Percentiles rank a stretch among this genome's conserved stretches.
Evolutionary conservation across 768 basidiomycete genomes (phyloP).

Genomic region (Suillus alpinus): DNA sequence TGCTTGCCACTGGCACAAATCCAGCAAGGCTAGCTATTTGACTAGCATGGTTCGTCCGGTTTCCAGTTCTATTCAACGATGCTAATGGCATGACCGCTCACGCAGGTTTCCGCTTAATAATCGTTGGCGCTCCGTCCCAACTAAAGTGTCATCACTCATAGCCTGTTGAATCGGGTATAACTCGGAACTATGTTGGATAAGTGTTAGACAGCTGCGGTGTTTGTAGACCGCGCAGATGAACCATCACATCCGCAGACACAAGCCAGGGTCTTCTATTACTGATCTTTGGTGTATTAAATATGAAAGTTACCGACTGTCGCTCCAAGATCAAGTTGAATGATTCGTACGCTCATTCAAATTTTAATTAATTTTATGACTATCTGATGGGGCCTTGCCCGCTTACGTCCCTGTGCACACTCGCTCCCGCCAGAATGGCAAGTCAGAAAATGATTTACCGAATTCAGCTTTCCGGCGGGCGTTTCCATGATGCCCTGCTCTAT

Average conservation of each 20-base stretch:
- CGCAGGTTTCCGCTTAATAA: conserved; percentile 1
- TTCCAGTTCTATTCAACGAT: neutral
- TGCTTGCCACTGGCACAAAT: conserved; percentile 33
- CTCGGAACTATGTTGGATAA: neutral
- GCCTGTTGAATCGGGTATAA: neutral
- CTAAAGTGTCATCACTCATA: neutral
- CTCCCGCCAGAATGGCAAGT: conserved; percentile 27
- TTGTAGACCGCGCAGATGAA: neutral
- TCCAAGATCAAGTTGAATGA: neutral
- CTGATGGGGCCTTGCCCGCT: conserved; percentile 26
- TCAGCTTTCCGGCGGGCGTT: conserved; percentile 19
- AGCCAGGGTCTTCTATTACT: neutral
- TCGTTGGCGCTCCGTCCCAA: conserved; percentile 3
- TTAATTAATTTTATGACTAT: conserved; percentile 17
- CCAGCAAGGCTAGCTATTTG: conserved; percentile 17
- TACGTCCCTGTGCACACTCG: conserved; percentile 29
- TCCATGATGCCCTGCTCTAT: conserved; percentile 16
- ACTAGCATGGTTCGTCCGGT: neutral
- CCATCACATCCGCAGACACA: neutral
- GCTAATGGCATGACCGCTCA: neutral
- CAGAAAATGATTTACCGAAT: conserved; percentile 11
- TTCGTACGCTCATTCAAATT: conserved; percentile 16
- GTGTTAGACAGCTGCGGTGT: neutral
- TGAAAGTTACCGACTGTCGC: neutral
- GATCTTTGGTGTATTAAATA: conserved; percentile 2